Conservation (phyloP, 768 basidiomycete genomes). For the Termitomyces sp. region DNA sequence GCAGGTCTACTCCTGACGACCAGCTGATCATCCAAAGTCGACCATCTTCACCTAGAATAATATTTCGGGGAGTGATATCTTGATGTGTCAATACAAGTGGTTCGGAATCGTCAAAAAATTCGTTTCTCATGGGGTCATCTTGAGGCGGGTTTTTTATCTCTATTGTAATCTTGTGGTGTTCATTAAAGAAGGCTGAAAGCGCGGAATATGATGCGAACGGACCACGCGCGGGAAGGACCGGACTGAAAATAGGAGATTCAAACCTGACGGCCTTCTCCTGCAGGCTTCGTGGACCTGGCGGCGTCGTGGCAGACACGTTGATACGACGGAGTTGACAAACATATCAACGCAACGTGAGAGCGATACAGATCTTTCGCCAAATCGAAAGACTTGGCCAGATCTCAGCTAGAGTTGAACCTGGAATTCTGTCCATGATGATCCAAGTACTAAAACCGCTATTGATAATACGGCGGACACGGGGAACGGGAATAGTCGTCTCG, state of each 20-base stretch:
- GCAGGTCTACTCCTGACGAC: constrained; percentile 17
- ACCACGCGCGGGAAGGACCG: background rate
- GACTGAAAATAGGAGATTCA: background rate
- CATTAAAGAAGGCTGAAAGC: constrained; percentile 11
- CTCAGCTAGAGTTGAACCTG: no score
- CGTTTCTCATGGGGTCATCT: constrained; percentile 5
- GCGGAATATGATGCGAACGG: constrained; percentile 14
- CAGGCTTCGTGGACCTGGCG: background rate
- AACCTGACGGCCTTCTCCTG: background rate
- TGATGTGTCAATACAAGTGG: constrained; percentile 22
- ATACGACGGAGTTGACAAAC: constrained; percentile 16
- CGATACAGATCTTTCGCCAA: no score
- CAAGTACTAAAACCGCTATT: no score
- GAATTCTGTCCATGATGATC: no score
- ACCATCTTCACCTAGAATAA: constrained; percentile 18
- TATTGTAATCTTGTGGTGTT: background rate
- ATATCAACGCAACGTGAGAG: constrained; percentile 9
- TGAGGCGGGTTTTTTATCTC: background rate
- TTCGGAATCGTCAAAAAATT: constrained; percentile 14
- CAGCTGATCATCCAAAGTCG: constrained; percentile 20
- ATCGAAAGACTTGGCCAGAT: no score
- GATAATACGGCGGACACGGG: no score
- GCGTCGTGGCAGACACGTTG: constrained; percentile 1
- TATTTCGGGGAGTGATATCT: constrained; percentile 16
- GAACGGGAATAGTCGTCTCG: no score